These are phyloP conservation scores for Botrytis deweyae DNA, from an alignment of 2,329 filamentous ascomycete species.

Conservation along the genomic window DNA sequence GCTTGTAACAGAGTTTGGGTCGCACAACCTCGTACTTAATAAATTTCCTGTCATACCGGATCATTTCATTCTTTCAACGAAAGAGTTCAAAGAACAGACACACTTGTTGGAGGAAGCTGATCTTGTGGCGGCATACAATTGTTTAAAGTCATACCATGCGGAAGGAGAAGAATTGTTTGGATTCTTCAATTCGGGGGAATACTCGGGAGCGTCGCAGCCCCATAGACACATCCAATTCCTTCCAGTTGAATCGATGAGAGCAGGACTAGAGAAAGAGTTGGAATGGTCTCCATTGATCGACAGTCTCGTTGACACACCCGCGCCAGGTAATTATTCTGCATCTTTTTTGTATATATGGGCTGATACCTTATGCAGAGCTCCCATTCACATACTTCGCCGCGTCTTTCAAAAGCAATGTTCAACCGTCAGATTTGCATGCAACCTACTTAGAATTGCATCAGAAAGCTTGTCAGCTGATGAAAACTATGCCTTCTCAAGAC, in stretches of 20 bases:
- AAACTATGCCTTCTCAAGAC: neutral
- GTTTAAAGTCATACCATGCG: conserved; percentile 50
- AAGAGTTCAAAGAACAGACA: conserved; percentile 62
- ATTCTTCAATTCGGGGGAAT: conserved; percentile 59
- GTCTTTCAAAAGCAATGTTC: conserved; percentile 26
- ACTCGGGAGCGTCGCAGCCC: conserved; percentile 70
- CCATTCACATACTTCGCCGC: conserved; percentile 38
- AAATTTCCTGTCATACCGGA: conserved; percentile 71
- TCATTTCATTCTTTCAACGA: conserved; percentile 71
- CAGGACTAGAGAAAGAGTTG: conserved; percentile 41
- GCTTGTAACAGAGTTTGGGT: conserved; percentile 54
- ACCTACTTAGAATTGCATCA: conserved; percentile 34
- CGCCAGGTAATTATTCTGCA: conserved; percentile 24
- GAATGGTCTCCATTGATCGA: conserved; percentile 54
- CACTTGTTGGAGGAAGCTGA: conserved; percentile 61
- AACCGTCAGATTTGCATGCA: conserved; percentile 29
- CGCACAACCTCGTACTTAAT: conserved; percentile 68
- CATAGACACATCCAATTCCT: conserved; percentile 73
- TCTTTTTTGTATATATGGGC: neutral
- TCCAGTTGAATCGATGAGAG: conserved; percentile 61
- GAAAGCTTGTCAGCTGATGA: conserved; percentile 26
- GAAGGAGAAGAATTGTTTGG: conserved; percentile 46
- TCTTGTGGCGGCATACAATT: conserved; percentile 59
- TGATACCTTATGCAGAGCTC: conserved; percentile 26
- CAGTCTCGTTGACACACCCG: conserved; percentile 33